phyloP scores from a whole-genome alignment of 164 flowering plant species.

The Pachysandra terminalis region DNA sequence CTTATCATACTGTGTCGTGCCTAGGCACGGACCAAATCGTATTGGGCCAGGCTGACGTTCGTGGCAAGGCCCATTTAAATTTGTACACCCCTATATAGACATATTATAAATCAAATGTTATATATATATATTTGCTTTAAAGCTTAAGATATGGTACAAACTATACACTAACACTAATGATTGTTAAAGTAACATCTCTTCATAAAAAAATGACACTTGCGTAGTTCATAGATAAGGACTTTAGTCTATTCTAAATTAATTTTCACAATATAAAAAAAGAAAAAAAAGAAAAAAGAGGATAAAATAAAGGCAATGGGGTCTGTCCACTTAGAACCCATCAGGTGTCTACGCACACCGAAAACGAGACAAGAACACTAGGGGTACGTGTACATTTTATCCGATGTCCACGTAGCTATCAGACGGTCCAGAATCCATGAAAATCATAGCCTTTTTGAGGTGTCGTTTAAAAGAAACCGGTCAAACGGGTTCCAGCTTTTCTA shows the following conservation, averaged over 20 bases:
- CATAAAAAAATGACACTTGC: background rate
- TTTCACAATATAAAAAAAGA: too few relatives aligned
- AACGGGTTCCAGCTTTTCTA: background rate
- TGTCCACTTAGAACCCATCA: conserved; percentile 6
- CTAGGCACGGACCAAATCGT: too few relatives aligned
- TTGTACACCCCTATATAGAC: too few relatives aligned
- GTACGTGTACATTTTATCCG: too few relatives aligned
- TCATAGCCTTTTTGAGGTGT: background rate
- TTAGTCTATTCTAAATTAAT: background rate
- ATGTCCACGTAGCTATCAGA: background rate
- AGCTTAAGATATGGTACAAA: too few relatives aligned
- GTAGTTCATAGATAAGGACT: conserved; percentile 4
- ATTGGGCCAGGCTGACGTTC: too few relatives aligned
- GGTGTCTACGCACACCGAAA: conserved; percentile 1
- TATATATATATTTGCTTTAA: too few relatives aligned
- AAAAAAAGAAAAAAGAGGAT: background rate
- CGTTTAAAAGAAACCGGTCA: background rate
- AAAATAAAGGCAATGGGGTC: background rate
- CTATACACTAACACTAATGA: background rate
- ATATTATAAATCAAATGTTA: too few relatives aligned
- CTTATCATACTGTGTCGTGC: too few relatives aligned
- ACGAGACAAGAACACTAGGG: too few relatives aligned
- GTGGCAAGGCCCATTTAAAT: too few relatives aligned
- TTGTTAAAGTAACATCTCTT: background rate
- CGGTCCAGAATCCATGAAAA: background rate